A percentile compares a stretch with the other conserved stretches of the same genome.
These are phyloP conservation scores for Trichophyton rubrum DNA, from an alignment of 2,329 filamentous ascomycete species.

Conservation along the genomic window DNA sequence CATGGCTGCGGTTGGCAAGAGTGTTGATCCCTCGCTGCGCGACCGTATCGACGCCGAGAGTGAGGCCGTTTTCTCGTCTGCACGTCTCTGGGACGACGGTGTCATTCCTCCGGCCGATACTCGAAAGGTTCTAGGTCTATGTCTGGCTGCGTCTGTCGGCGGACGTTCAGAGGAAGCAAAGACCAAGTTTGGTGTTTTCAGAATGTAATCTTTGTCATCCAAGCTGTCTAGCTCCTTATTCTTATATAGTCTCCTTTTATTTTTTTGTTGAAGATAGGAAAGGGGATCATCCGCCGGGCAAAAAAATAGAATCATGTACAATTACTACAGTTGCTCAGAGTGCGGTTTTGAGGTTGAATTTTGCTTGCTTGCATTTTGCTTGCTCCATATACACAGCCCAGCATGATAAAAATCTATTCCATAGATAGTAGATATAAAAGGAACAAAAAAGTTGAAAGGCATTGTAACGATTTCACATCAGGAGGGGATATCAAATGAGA, in stretches of 20 bases:
- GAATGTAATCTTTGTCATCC: constrained; percentile 47
- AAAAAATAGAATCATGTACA: constrained; percentile 1
- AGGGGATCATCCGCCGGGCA: not conserved
- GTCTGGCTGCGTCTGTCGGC: constrained; percentile 58
- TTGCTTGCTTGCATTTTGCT: not conserved
- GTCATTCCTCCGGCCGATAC: constrained; percentile 69
- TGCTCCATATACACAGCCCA: not conserved
- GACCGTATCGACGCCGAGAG: constrained; percentile 81
- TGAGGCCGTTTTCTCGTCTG: constrained; percentile 76
- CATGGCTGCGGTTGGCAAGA: constrained; percentile 87
- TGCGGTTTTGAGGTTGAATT: not conserved
- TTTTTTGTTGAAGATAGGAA: not conserved
- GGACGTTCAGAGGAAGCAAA: constrained; percentile 44
- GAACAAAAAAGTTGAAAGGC: constrained; percentile 7
- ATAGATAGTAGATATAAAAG: not conserved
- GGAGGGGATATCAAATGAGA: not conserved
- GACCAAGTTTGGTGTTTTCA: constrained; percentile 66
- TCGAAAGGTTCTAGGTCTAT: constrained; percentile 56
- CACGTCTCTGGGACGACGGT: constrained; percentile 81
- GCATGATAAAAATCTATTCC: constrained; percentile 1
- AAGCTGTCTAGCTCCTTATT: not conserved
- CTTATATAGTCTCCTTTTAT: not conserved
- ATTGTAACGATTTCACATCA: constrained; percentile 10
- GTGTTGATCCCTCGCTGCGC: constrained; percentile 66
- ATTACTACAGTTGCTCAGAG: not conserved